Evolutionary conservation across 148 eudicot genomes (phyloP).

Genomic region (Agrostemma githago): DNA sequence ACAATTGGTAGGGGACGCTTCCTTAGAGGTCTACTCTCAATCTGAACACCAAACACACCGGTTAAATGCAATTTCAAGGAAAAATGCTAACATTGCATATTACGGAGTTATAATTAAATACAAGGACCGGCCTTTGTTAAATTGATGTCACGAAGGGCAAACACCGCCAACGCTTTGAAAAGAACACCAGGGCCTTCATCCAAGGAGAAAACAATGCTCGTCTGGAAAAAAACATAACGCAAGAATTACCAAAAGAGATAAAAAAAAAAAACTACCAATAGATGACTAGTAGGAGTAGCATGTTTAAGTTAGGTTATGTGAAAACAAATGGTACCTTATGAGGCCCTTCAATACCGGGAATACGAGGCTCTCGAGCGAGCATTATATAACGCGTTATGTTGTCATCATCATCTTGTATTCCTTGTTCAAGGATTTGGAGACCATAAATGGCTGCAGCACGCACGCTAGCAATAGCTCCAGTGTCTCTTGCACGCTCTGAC

Average conservation of each 20-base stretch:
- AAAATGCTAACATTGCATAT: not conserved
- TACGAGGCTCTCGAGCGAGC: constrained; percentile 86
- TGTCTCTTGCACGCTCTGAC: constrained; percentile 60
- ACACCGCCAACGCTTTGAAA: constrained; percentile 88
- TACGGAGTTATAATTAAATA: not conserved
- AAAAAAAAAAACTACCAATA: not conserved
- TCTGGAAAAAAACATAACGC: constrained; percentile 36
- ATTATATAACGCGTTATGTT: constrained; percentile 88
- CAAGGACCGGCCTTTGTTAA: constrained; percentile 60
- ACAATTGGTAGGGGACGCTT: constrained; percentile 82
- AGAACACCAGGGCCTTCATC: constrained; percentile 92
- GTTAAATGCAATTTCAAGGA: constrained; percentile 3
- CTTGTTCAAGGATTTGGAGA: constrained; percentile 70
- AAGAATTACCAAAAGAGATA: not conserved
- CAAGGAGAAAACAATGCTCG: constrained; percentile 84
- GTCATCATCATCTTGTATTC: constrained; percentile 83
- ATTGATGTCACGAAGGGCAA: constrained; percentile 76
- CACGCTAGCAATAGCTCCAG: constrained; percentile 90
- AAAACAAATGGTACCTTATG: constrained; percentile 55
- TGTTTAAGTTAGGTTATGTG: not conserved
- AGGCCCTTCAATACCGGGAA: constrained; percentile 63
- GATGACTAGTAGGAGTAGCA: not conserved
- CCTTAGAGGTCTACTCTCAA: constrained; percentile 92
- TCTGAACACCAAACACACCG: constrained; percentile 41
- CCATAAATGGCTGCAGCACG: constrained; percentile 95